Conservation (phyloP, 2,329 filamentous ascomycete species). For the Myriosclerotinia scirpicola region DNA sequence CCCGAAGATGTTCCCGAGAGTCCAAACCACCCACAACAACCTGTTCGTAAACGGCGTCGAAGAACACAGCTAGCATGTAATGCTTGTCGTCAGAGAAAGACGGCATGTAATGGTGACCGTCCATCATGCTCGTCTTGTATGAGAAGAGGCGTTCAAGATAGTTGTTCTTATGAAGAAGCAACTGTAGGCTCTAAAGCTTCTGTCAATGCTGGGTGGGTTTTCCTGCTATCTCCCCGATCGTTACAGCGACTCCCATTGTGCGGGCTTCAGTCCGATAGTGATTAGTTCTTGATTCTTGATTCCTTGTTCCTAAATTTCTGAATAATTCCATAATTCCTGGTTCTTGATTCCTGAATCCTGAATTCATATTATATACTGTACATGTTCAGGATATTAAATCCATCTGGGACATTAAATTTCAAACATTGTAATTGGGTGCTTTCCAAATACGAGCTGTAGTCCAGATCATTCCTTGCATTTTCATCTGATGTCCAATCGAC, state of each 20-base stretch:
- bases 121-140: slow-evolving; percentile 25
- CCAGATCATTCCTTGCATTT: background rate
- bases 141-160: slow-evolving; percentile 19
- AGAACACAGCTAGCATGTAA: slow-evolving; percentile 28
- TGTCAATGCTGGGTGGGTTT: slow-evolving; percentile 8
- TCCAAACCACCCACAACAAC: background rate
- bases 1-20: background rate
- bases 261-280: too few species aligned
- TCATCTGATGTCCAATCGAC: background rate
- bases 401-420: background rate
- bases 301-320: too few species aligned
- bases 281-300: background rate
- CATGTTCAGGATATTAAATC: background rate
- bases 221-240: background rate
- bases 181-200: slow-evolving; percentile 15
- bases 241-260: background rate
- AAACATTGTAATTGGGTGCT: background rate
- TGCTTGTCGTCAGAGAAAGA: slow-evolving; percentile 27
- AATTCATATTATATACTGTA: background rate
- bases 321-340: too few species aligned
- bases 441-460: background rate
- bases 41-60: slow-evolving; percentile 24
- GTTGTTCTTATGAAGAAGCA: slow-evolving; percentile 26
- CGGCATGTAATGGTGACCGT: slow-evolving; percentile 26
- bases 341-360: too few species aligned